A percentile compares a stretch with the other conserved stretches of the same genome.
phyloP scores from a whole-genome alignment of 2,329 filamentous ascomycete genomes.

The Boeremia lycopersici region DNA sequence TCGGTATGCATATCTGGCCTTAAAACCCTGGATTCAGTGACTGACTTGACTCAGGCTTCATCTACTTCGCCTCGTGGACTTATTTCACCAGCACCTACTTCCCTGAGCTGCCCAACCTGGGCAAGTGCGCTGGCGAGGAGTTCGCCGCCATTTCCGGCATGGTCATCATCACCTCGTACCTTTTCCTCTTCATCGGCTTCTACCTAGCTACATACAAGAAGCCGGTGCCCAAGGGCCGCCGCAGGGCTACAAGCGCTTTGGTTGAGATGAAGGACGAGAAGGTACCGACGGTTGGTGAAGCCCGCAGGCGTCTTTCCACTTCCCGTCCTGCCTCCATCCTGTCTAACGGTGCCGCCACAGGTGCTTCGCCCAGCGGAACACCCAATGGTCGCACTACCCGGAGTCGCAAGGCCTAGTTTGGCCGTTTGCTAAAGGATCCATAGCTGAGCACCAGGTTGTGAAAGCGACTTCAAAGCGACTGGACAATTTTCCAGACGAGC shows the following conservation, averaged over 20 bases:
- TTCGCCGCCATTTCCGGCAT: constrained; percentile 94
- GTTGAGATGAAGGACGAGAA: constrained; percentile 83
- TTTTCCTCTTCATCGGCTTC: constrained; percentile 98
- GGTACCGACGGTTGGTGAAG: constrained; percentile 60
- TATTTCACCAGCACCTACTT: constrained; percentile 96
- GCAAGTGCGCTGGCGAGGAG: constrained; percentile 92
- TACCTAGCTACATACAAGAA: constrained; percentile 97
- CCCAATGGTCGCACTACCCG: constrained; percentile 67
- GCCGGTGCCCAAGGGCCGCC: constrained; percentile 73
- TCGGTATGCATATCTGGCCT: constrained; percentile 65
- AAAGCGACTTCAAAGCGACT: background rate
- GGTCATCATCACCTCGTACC: constrained; percentile 89
- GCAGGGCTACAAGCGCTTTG: constrained; percentile 81
- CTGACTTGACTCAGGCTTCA: constrained; percentile 70
- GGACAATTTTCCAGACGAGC: background rate
- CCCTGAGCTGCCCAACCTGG: constrained; percentile 79
- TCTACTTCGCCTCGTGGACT: constrained; percentile 99
- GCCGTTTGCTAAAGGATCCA: background rate
- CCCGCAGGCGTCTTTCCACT: constrained; percentile 55
- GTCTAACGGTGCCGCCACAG: constrained; percentile 49
- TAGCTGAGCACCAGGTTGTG: background rate
- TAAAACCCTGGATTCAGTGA: constrained; percentile 5
- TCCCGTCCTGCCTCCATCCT: constrained; percentile 49
- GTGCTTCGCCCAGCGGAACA: constrained; percentile 52
- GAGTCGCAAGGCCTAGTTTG: constrained; percentile 71